These are phyloP conservation scores for Chaetomium cochliodes DNA, from an alignment of 495 filamentous ascomycete genomes.

Conservation along the genomic window DNA sequence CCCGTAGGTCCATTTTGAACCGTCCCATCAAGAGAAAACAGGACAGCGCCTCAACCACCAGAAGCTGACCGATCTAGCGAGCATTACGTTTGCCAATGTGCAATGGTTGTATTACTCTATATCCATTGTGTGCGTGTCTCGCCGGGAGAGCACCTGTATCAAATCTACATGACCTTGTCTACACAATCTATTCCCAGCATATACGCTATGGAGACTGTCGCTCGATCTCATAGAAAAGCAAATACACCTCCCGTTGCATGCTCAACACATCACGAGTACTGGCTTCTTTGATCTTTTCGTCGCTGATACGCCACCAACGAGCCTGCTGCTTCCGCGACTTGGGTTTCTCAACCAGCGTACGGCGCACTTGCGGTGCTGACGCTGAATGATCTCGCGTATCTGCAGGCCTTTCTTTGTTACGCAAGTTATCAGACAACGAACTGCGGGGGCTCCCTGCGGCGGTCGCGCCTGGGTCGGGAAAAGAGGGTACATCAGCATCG, in stretches of 20 bases:
- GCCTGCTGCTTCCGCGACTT: slow-evolving; percentile 63
- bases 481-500: slow-evolving; percentile 30
- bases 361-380: neutral
- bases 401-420: neutral
- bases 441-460: neutral
- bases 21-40: neutral
- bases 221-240: slow-evolving; percentile 92
- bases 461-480: slow-evolving; percentile 19
- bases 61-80: neutral
- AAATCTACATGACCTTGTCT: neutral
- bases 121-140: neutral
- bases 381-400: neutral
- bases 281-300: slow-evolving; percentile 93
- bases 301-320: slow-evolving; percentile 97
- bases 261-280: slow-evolving; percentile 85
- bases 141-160: neutral
- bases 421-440: neutral
- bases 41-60: neutral
- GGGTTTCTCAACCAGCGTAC: slow-evolving; percentile 28
- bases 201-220: neutral
- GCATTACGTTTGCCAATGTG: neutral
- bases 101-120: neutral
- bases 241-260: slow-evolving; percentile 94
- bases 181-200: neutral
- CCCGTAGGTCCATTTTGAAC: neutral